phyloP scores from a whole-genome alignment of 176 grass and related monocot genomes.

The Juncus inflexus region DNA sequence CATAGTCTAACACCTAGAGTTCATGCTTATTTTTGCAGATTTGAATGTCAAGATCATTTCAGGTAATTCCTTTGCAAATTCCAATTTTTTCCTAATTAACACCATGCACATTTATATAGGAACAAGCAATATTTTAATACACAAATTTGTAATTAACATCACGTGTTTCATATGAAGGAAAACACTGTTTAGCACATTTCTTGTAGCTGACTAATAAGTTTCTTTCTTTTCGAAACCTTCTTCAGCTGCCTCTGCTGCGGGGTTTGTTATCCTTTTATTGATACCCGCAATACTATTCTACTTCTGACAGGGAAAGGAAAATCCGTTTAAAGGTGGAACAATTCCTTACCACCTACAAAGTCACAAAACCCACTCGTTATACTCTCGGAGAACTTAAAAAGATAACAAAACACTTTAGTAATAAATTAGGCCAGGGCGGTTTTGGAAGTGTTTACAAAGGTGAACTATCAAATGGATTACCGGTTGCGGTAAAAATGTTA shows the following conservation, averaged over 20 bases:
- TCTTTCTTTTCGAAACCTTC: not conserved
- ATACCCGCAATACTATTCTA: not conserved
- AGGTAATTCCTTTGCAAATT: no score
- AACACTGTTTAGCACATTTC: no score
- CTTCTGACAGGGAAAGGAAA: conserved; percentile 23
- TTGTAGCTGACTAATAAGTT: no score
- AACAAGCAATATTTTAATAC: no score
- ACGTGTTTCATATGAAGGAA: no score
- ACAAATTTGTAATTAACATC: no score
- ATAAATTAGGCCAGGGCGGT: conserved; percentile 9
- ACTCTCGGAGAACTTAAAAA: conserved; percentile 46
- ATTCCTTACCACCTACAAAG: conserved; percentile 51
- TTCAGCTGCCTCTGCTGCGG: conserved; percentile 14
- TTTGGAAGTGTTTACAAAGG: no score
- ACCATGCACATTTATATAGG: no score
- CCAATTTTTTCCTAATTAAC: no score
- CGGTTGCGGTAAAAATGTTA: conserved; percentile 63
- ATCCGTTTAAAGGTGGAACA: conserved; percentile 48
- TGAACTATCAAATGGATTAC: not conserved
- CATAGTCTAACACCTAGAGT: not conserved
- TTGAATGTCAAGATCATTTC: not conserved
- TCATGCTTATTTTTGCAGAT: not conserved
- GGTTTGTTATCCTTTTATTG: conserved; percentile 5
- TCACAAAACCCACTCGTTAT: conserved; percentile 15
- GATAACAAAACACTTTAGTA: conserved; percentile 35